A percentile compares a stretch with the other conserved stretches of the same genome.
Evolutionary conservation across 805 yeast genomes (phyloP).

Genomic region (Saturnispora serradocipensis): DNA sequence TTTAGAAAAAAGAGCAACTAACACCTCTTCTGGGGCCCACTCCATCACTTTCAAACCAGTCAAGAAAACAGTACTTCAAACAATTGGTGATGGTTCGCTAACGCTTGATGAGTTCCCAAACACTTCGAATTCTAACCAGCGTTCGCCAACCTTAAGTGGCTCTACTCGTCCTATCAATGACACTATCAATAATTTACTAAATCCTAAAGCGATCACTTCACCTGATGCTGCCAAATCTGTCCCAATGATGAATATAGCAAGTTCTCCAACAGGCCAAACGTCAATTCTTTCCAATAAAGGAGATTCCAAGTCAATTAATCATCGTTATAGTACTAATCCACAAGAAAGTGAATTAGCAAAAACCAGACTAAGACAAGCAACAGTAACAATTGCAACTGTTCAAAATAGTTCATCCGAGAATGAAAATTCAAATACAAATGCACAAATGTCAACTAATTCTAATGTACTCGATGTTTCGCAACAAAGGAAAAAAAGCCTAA

Average conservation of each 20-base stretch:
- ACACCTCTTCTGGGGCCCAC: conserved; percentile 5
- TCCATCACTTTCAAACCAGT: conserved; percentile 39
- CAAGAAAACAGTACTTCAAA: conserved; percentile 36
- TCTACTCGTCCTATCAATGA: not conserved
- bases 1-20: not conserved
- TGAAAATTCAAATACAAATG: conserved; percentile 6
- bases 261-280: not conserved
- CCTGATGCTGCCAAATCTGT: not conserved
- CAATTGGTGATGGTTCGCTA: conserved; percentile 42
- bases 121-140: not conserved
- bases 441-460: not conserved
- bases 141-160: not conserved
- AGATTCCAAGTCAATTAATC: not conserved
- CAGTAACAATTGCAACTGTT: not conserved
- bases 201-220: not conserved
- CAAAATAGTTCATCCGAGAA: not conserved
- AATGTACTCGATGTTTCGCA: not conserved
- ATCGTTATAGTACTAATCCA: not conserved
- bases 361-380: not conserved
- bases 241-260: not conserved
- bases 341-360: conserved; percentile 1
- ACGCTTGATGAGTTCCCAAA: conserved; percentile 27
- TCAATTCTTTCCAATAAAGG: not conserved
- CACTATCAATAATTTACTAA: not conserved
- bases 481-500: not conserved